Evolutionary conservation across 768 basidiomycete species (phyloP).

Genomic region (Phaeotremella fagi): DNA sequence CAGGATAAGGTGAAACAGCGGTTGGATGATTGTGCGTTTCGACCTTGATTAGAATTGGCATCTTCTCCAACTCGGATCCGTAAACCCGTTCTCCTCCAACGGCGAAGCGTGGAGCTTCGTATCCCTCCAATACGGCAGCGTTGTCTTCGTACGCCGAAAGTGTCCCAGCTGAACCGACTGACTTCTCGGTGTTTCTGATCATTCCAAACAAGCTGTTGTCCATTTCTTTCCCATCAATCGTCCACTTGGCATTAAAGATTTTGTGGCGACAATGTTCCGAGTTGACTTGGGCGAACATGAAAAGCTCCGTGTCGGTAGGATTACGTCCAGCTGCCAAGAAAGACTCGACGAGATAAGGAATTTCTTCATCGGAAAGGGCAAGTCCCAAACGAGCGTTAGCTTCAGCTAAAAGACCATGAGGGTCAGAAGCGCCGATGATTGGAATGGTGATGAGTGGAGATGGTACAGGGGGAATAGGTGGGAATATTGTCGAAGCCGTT

Average conservation of each 20-base stretch:
- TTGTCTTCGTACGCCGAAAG: slow-evolving; percentile 98
- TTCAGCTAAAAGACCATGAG: slow-evolving; percentile 61
- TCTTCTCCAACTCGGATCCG: slow-evolving; percentile 59
- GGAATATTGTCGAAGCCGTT: slow-evolving; percentile 53
- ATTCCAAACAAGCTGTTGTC: slow-evolving; percentile 84
- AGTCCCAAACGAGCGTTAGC: slow-evolving; percentile 85
- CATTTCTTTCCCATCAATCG: slow-evolving; percentile 64
- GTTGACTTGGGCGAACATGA: slow-evolving; percentile 99
- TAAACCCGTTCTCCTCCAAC: slow-evolving; percentile 54
- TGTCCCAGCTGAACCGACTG: slow-evolving; percentile 64
- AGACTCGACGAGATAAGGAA: slow-evolving; percentile 83
- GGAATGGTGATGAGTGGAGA: slow-evolving; percentile 68
- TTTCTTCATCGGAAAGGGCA: slow-evolving; percentile 82
- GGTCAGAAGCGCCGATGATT: slow-evolving; percentile 54
- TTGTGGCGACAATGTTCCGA: slow-evolving; percentile 99
- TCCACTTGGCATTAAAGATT: slow-evolving; percentile 98
- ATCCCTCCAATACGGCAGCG: slow-evolving; percentile 86
- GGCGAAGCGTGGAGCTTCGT: slow-evolving; percentile 68
- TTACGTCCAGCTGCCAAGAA: slow-evolving; percentile 79
- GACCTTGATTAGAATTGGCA: slow-evolving; percentile 91
- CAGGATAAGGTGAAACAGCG: slow-evolving; percentile 94
- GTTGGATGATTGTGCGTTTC: slow-evolving; percentile 99
- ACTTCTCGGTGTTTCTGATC: slow-evolving; percentile 90
- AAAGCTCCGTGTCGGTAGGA: slow-evolving; percentile 94
- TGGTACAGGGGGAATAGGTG: slow-evolving; percentile 56